Evolutionary conservation across 1,284 basidiomycete genomes (phyloP), one percentile per base, ranked within the genome.

Genomic region (Moesziomyces antarcticus): DNA sequence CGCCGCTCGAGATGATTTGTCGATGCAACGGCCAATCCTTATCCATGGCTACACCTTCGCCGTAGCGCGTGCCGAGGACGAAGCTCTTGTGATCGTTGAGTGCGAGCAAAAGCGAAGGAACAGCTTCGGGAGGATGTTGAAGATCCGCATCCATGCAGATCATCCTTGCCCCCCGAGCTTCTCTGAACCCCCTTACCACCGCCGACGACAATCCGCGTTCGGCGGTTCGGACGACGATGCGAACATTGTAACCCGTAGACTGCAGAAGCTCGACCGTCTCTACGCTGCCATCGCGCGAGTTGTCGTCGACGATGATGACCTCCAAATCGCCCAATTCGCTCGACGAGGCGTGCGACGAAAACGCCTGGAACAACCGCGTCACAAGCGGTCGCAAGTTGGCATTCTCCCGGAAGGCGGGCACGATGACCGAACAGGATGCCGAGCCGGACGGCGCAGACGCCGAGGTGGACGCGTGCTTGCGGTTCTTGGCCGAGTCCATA

Each of bases 111-210:
- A 86, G 83, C 4, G 78, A 68, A 21, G 85, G 85, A 0, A 87
- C 85, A 21, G 85, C 82, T 75, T 86, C 85, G 1, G 86, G 86
- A 1, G 86, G 86, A 63, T 87, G 86, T 85, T 87, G 86, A 24
- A 87, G 58, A 58, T 87, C 86, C 3, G 86, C 86, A 63, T 87
- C 86, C 86, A 87, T 87, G 63, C 86, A 86, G 54, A 87, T 75
- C 80, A 87, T 84, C 53, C 85, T 85, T 46, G 83, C 77, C 3
- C 86, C 86, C 20, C 78, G 62, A 1, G 86, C 86, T 56, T 86
- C 84, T 50, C 85, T 79, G 73, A 87, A 87, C 3, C 86, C 86
- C 35, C 85, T 75, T 20, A 87, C 82, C 3, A 87, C 86, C 0
- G 86, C 86, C 44, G 85, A 85, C 51, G 84, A 85, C 14, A 87